Base-by-base conservation (phyloP, 139 green algal genomes). In the Volvox africanus region DNA sequence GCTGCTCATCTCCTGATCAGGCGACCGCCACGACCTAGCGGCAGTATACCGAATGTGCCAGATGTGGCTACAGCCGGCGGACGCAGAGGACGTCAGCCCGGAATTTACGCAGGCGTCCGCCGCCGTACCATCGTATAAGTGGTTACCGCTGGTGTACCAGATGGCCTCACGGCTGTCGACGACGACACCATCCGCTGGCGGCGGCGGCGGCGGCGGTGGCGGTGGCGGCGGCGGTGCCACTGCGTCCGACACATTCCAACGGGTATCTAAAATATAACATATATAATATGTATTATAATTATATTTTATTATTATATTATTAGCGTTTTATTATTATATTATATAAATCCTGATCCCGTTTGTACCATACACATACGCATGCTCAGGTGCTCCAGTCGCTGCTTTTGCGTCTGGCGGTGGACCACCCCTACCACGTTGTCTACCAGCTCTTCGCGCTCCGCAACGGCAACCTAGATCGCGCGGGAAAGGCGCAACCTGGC, bases 131-230 rank as follows among this genome's bases (percentile, higher is more conserved):
- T 96, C 95, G 44, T 87, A 95, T 93, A 99, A 99, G 93, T 98
- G 99, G 92, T 92, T 99, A 71, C 96, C 96, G 1, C 94, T 99
- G 19, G 93, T 97, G 33, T 99, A 99, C 94, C 98, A 99, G 93
- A 94, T 99, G 28, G 96, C 93, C 96, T 88, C 77, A 3, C 61
- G 67, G 6, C 80, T 92, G 67, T 71, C 77, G 50, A 30, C 50
- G 65, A n/a, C 22, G 13, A n/a, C 13, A 30, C 24, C 85, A 73
- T 22, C 71, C 5, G 67, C 36, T 79, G 73, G 86, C 19, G 61
- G 35, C 44, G 44, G 67, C 32, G 69, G 69, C 18, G 36, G 35
- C 77, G 36, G 77, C 77, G n/a, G n/a, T n/a, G n/a, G n/a, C n/a
- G n/a, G n/a, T n/a, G n/a, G n/a, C 24, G 75, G 75, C 30, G 75